Percentiles rank a stretch among this genome's conserved stretches.
Conservation (phyloP, 345 rosid genomes). For the Murraya paniculata region DNA sequence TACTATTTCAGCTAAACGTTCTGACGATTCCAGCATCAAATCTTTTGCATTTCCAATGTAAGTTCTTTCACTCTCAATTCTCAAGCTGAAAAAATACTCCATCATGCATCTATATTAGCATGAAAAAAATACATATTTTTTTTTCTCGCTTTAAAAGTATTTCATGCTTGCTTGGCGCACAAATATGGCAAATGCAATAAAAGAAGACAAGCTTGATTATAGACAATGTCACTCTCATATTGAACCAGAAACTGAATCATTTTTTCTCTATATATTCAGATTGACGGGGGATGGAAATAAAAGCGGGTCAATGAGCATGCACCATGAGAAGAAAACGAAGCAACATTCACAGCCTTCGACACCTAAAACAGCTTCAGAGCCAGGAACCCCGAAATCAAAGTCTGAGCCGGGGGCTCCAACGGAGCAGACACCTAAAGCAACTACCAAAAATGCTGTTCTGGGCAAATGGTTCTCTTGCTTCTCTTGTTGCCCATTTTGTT, state of each 20-base stretch:
- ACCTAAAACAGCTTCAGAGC: not conserved
- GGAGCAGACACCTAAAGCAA: slow-evolving; percentile 25
- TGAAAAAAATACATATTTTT: not conserved
- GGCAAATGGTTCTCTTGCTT: slow-evolving; percentile 60
- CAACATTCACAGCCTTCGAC: slow-evolving; percentile 10
- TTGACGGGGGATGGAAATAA: slow-evolving; percentile 47
- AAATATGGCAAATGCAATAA: not conserved
- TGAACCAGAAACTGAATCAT: not conserved
- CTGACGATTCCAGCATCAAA: slow-evolving; percentile 48
- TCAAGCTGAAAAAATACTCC: not conserved
- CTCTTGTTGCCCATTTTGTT: slow-evolving; percentile 43
- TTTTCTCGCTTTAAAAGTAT: not conserved
- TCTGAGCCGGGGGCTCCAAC: slow-evolving; percentile 15
- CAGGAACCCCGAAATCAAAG: not conserved
- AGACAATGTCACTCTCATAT: not conserved
- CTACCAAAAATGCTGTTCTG: slow-evolving; percentile 4
- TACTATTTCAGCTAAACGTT: slow-evolving; percentile 30
- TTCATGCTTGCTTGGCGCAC: not conserved
- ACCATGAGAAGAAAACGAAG: slow-evolving; percentile 15
- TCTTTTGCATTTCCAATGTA: slow-evolving; percentile 93
- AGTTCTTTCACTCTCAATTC: slow-evolving; percentile 14
- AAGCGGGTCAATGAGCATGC: slow-evolving; percentile 16
- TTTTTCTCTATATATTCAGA: slow-evolving; percentile 25
- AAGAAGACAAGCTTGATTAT: not conserved
- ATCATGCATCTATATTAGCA: not conserved